phyloP scores from a whole-genome alignment of 371 early-diverging fungal genomes.

The Quaeritorhiza haematococci region DNA sequence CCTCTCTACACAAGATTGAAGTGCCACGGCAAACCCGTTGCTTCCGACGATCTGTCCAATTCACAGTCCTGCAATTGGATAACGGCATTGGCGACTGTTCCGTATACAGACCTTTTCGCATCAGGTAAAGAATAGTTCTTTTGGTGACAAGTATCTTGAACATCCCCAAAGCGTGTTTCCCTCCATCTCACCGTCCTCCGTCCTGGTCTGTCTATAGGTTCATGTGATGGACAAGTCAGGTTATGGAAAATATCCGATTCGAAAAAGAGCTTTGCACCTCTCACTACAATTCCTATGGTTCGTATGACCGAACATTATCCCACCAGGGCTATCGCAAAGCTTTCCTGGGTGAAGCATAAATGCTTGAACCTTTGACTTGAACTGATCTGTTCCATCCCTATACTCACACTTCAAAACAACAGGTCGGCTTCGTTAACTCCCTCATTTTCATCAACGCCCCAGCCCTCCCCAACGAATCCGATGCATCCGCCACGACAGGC shows the following conservation, averaged over 20 bases:
- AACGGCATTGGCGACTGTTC: slow-evolving; percentile 72
- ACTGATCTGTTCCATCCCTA: not conserved
- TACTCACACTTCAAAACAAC: not conserved
- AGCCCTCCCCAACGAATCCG: not conserved
- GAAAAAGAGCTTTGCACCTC: slow-evolving; percentile 56
- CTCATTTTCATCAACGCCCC: slow-evolving; percentile 42
- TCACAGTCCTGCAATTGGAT: slow-evolving; percentile 59
- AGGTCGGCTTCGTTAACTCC: slow-evolving; percentile 44
- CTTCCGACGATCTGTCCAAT: not conserved
- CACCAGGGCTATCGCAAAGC: too few relatives aligned
- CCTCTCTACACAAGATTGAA: slow-evolving; percentile 70
- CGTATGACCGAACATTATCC: not conserved
- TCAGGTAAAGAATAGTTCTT: slow-evolving; percentile 55
- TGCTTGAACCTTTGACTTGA: not conserved
- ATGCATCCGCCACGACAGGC: not conserved
- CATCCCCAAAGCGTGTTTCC: too few relatives aligned
- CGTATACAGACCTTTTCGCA: slow-evolving; percentile 83
- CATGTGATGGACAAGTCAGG: slow-evolving; percentile 83
- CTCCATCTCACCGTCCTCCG: too few relatives aligned
- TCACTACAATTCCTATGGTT: slow-evolving; percentile 36
- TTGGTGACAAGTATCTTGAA: too few relatives aligned
- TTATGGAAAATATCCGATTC: slow-evolving; percentile 77
- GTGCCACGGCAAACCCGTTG: slow-evolving; percentile 56
- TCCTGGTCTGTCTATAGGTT: slow-evolving; percentile 18
- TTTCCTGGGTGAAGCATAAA: not conserved